These are phyloP conservation scores for Aspergillus olivimuriae DNA, from an alignment of 495 filamentous ascomycete genomes.

Conservation along the genomic window DNA sequence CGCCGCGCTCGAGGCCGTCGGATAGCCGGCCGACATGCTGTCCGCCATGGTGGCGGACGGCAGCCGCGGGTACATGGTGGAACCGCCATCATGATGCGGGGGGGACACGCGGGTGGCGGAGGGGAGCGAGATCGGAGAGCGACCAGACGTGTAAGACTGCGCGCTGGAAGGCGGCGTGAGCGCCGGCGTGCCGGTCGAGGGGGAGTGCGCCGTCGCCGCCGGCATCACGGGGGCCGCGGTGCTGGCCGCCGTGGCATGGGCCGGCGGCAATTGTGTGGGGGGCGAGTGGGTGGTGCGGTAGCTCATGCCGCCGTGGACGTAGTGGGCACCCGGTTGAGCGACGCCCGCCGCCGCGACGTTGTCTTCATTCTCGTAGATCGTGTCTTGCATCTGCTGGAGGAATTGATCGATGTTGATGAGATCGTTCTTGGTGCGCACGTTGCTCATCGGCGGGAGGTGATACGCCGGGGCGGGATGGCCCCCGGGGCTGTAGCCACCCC, in stretches of 20 bases:
- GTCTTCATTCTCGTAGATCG: slow-evolving; percentile 86
- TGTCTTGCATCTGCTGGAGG: slow-evolving; percentile 89
- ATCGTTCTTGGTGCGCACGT: slow-evolving; percentile 87
- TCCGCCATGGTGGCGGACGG: slow-evolving; percentile 61
- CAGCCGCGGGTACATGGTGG: slow-evolving; percentile 77
- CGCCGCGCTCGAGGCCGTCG: slow-evolving; percentile 57
- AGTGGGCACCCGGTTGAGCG: slow-evolving; percentile 61
- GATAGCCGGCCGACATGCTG: slow-evolving; percentile 50
- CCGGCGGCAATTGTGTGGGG: slow-evolving; percentile 44
- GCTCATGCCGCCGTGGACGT: slow-evolving; percentile 49
- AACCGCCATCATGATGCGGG: slow-evolving; percentile 56
- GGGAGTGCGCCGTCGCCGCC: slow-evolving; percentile 41
- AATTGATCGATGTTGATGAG: slow-evolving; percentile 86
- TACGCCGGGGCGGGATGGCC: slow-evolving; percentile 52
- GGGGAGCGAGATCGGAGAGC: slow-evolving; percentile 70
- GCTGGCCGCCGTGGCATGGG: slow-evolving; percentile 51
- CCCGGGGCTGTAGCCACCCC: slow-evolving; percentile 44
- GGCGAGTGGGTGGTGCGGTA: slow-evolving; percentile 74
- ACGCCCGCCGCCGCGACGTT: slow-evolving; percentile 69
- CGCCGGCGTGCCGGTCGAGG: slow-evolving; percentile 64
- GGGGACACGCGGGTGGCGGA: slow-evolving; percentile 54
- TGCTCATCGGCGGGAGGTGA: slow-evolving; percentile 74
- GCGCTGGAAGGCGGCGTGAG: slow-evolving; percentile 86
- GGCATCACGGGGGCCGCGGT: slow-evolving; percentile 56
- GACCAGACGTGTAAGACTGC: slow-evolving; percentile 76